phyloP scores from a whole-genome alignment of 2,329 filamentous ascomycete species.

The Elsinoe fawcettii region DNA sequence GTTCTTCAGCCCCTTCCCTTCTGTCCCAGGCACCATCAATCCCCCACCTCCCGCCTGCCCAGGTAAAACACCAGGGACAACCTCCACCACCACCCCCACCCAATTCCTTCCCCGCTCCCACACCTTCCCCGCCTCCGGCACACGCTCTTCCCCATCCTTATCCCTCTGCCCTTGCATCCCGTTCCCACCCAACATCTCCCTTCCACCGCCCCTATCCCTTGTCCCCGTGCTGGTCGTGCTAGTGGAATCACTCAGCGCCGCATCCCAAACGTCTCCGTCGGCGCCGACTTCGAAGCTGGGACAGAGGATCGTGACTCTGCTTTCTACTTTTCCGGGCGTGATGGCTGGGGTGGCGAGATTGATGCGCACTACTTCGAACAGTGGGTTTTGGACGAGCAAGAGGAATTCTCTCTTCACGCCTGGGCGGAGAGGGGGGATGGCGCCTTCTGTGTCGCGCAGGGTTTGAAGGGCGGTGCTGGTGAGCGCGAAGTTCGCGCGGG shows the following conservation, averaged over 20 bases:
- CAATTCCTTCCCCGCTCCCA: constrained; percentile 92
- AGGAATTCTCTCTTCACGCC: constrained; percentile 64
- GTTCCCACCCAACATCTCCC: neutral
- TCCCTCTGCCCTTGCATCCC: neutral
- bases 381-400: constrained; percentile 83
- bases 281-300: constrained; percentile 91
- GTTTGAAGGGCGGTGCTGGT: constrained; percentile 21
- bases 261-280: constrained; percentile 90
- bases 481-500: constrained; percentile 36
- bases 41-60: neutral
- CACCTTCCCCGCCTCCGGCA: constrained; percentile 84
- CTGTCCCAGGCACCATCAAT: constrained; percentile 18
- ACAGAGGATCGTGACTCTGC: constrained; percentile 83
- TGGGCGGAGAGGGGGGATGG: constrained; percentile 27
- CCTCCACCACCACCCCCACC: constrained; percentile 88
- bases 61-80: constrained; percentile 53
- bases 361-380: constrained; percentile 84
- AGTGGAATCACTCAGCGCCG: constrained; percentile 54
- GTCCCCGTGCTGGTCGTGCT: constrained; percentile 24
- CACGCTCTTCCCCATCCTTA: constrained; percentile 42
- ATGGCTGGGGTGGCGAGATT: constrained; percentile 75
- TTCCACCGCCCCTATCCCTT: neutral
- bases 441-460: constrained; percentile 25
- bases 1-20: constrained; percentile 18
- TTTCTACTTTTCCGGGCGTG: constrained; percentile 68